phyloP scores from a whole-genome alignment of 345 rosid genomes.

The Bruguiera gymnorhiza region DNA sequence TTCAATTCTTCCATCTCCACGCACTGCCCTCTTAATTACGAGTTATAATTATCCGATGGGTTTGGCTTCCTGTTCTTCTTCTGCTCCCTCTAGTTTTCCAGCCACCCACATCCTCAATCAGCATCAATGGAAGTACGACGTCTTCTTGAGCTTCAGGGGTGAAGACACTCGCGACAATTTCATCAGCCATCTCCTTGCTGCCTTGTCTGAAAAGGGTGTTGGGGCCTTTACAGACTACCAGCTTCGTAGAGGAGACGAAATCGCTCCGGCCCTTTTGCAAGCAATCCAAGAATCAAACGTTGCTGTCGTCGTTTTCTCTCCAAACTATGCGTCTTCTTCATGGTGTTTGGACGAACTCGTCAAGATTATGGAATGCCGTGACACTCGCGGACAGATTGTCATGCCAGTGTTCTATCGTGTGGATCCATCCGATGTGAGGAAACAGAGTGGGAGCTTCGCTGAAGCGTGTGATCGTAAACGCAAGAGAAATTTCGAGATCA shows the following conservation, averaged over 20 bases:
- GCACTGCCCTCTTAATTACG: no score
- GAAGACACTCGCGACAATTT: background rate
- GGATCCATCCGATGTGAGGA: background rate
- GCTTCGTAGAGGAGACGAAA: background rate
- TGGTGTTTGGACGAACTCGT: background rate
- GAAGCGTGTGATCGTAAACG: background rate
- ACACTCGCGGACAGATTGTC: background rate
- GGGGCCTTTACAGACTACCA: background rate
- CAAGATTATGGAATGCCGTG: background rate
- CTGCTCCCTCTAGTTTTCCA: background rate
- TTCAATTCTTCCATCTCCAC: no score
- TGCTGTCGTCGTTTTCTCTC: background rate
- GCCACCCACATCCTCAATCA: background rate
- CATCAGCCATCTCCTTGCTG: background rate
- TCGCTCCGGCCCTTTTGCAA: background rate
- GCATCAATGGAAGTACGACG: background rate
- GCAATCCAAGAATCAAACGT: background rate
- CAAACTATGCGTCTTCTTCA: background rate
- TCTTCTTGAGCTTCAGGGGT: background rate
- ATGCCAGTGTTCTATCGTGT: background rate
- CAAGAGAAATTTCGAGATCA: background rate
- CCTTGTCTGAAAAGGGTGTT: background rate
- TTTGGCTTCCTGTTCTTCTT: background rate
- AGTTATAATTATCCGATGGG: background rate
- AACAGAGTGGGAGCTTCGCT: background rate